Base-by-base conservation (phyloP, 495 filamentous ascomycete genomes). In the Penicillium paxilli region DNA sequence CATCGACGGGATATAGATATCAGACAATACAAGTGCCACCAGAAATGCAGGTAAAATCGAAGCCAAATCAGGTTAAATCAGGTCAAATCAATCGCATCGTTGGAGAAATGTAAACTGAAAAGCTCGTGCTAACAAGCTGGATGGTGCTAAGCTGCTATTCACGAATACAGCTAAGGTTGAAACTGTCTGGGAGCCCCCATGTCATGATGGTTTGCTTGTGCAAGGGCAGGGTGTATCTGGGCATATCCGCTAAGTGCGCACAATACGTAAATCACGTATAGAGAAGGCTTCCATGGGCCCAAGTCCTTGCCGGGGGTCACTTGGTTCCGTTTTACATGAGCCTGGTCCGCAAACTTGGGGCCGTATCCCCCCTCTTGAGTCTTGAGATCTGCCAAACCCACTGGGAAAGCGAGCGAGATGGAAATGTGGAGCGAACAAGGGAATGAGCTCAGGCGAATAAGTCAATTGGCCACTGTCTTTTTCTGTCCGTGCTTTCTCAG, bases 381-480 rank as follows among this genome's bases (percentile, higher is more conserved):
- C 49, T 20, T 53, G 45, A 20, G 42, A 46, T 35, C 41, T 51
- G 35, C 16, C 55, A 49, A 24, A 46, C 20, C 35, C 51, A n/a
- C 55, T 49, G 46, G 48, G 55, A 32, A 51, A 30, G 46, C 20
- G 47, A 51, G 54, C 56, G 41, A 58, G 48, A 49, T 47, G 38
- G 54, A 54, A 49, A 48, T 17, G 54, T 59, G 66, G 57, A 25
- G 38, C 52, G 38, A 47, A 52, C 52, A 58, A n/a, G n/a, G 59
- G 62, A 50, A 69, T 65, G 50, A 65, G 54, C 62, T 62, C 64
- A 66, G 73, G 70, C 73, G 71, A 58, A 68, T 65, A 69, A 69
- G 66, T 74, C 64, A 73, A 74, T 68, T 73, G 14, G 58, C 65
- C 69, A 67, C 54, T 68, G 64, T 66, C 65, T 72, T 52, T 72